phyloP scores from a whole-genome alignment of 2,329 filamentous ascomycete species.

The Stagonosporopsis vannaccii region DNA sequence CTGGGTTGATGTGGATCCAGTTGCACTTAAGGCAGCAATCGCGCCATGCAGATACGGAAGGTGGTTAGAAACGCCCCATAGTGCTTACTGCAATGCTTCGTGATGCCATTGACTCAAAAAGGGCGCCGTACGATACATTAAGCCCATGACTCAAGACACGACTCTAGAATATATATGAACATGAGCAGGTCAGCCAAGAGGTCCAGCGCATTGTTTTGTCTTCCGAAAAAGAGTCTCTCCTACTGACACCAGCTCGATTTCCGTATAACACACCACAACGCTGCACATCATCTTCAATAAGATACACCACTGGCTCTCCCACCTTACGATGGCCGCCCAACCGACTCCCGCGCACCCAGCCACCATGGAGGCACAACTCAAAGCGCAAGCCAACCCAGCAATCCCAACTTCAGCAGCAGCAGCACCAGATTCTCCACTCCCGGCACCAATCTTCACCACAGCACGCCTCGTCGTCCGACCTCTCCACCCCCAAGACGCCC shows the following conservation, averaged over 20 bases:
- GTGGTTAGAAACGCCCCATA: not conserved
- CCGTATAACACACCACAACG: not conserved
- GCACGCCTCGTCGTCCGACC: conserved; percentile 26
- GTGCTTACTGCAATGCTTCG: conserved; percentile 6
- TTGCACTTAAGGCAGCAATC: not conserved
- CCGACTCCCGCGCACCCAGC: conserved; percentile 25
- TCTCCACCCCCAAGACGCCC: conserved; percentile 37
- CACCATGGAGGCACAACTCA: conserved; percentile 18
- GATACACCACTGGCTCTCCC: not conserved
- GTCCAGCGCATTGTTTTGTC: too few species aligned
- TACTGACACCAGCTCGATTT: too few species aligned
- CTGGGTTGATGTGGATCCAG: not conserved
- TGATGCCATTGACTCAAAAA: not conserved
- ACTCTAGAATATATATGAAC: not conserved
- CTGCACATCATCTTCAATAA: not conserved
- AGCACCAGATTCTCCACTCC: conserved; percentile 25
- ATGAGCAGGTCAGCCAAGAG: not conserved
- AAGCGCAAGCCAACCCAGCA: not conserved
- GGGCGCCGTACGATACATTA: not conserved
- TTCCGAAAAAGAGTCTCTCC: too few species aligned
- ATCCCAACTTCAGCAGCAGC: not conserved
- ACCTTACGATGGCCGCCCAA: conserved; percentile 25
- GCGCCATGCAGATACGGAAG: conserved; percentile 15
- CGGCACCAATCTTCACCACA: conserved; percentile 40
- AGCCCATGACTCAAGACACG: not conserved